Evolutionary conservation across 148 eudicot species (phyloP), one percentile per base, ranked within the genome.

Genomic region (Rheum nobile): DNA sequence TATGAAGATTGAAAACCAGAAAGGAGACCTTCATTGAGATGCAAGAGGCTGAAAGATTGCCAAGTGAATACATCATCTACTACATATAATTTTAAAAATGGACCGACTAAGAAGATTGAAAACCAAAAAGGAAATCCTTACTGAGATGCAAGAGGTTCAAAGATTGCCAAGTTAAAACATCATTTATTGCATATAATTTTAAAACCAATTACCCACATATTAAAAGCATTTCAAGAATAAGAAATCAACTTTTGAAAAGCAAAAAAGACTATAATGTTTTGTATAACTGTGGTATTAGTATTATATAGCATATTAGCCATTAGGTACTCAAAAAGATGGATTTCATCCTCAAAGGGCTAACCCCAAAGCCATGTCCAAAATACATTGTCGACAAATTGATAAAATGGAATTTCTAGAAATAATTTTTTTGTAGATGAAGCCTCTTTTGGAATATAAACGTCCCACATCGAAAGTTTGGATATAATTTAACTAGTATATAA

Each of bases 41-140:
- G n/a, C n/a, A n/a, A n/a, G n/a, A n/a, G n/a, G n/a, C n/a, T n/a
- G n/a, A n/a, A n/a, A n/a, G n/a, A n/a, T n/a, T n/a, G n/a, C n/a
- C n/a, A n/a, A n/a, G n/a, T n/a, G n/a, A n/a, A n/a, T n/a, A n/a
- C n/a, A n/a, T n/a, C n/a, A n/a, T n/a, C n/a, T n/a, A n/a, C n/a
- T n/a, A n/a, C n/a, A n/a, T n/a, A n/a, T n/a, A n/a, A n/a, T n/a
- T n/a, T n/a, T n/a, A 81, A 77, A 83, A 77, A 72, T 75, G 77
- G 74, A 48, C 86, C 76, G 75, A 84, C 82, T 73, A 74, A 72
- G 79, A 85, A 76, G 71, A 72, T 77, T 72, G 32, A 72, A 75
- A 81, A 84, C 79, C 72, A 81, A 75, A n/a, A 71, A 57, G 77
- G 65, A 73, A 75, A 65, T 65, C 72, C 82, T 28, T 34, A 26